Evolutionary conservation across 139 green algal species (phyloP), one percentile per base, ranked within the genome.

Genomic region (Diplosphaera chodatii): DNA sequence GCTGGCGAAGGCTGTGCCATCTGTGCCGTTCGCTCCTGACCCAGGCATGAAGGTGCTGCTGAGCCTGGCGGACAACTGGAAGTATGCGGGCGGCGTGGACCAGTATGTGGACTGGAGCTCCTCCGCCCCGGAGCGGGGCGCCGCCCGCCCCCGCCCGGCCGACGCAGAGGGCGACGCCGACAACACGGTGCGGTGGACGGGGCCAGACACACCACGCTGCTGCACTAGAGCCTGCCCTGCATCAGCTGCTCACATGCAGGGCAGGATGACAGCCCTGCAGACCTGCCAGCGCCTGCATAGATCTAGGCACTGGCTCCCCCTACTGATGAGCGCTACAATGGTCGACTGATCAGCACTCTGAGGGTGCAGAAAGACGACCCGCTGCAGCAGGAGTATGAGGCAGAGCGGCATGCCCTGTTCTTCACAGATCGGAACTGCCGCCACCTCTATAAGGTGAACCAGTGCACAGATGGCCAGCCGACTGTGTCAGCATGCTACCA

Each of bases 51-150:
- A 68, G 31, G 73, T 91, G 31, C 79, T 91, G 32, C 62, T 92
- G 21, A 83, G 68, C 1, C 77, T 94, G 15, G 65, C 80, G 1
- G 88, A 94, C 81, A 89, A 90, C 77, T 94, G 88, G 87, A 86
- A 87, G 71, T 90, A 90, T 71, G 63, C 63, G 70, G 79, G 67
- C 23, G 76, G 78, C 30, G 72, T 84, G 16, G 74, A 80, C 31
- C 75, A 94, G 80, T 85, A 88, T 27, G 70, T 93, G 41, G 87
- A 93, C 73, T 92, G 84, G 83, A 82, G 72, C 69, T 6, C 31
- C 28, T 88, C 76, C 0, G 76, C 62, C 1, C 75, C 78, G 1
- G 3, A 71, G 16, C 74, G 82, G 21, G 48, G 48, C 3, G 48
- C 48, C 3, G 69, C 37, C 20, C 30, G 64, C 29, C 59, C 72